Evolutionary conservation across 1,139 yeast genomes (phyloP).

Genomic region (Saccharomyces hybrid): DNA sequence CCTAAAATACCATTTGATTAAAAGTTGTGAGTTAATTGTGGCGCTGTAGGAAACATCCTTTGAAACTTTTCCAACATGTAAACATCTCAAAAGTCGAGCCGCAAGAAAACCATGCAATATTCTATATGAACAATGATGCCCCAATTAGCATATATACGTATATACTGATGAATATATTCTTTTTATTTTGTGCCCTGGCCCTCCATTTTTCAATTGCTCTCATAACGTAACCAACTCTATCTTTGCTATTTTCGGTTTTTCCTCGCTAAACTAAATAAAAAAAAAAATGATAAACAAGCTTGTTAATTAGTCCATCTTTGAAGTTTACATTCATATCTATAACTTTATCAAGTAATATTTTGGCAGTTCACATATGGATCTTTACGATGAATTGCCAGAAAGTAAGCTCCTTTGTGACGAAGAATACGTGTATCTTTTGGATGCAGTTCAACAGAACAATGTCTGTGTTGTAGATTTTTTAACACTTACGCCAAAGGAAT

Average conservation of each 20-base stretch:
- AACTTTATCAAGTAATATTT: not conserved
- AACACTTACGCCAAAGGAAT: slow-evolving; percentile 33
- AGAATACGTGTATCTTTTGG: slow-evolving; percentile 27
- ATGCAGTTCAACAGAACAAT: slow-evolving; percentile 24
- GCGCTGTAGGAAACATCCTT: not conserved
- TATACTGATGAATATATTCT: not conserved
- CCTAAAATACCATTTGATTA: not conserved
- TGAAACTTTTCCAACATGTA: not conserved
- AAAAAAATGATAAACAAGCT: not conserved
- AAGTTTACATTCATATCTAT: not conserved
- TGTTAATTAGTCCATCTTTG: not conserved
- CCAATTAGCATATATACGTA: not conserved
- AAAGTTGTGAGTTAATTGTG: not conserved
- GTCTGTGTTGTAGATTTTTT: slow-evolving; percentile 40
- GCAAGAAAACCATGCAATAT: not conserved
- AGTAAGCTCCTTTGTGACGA: slow-evolving; percentile 30
- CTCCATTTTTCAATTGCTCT: too few relatives aligned
- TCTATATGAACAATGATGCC: not conserved
- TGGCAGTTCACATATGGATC: slow-evolving; percentile 28
- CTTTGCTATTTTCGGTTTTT: not conserved
- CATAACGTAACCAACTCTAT: too few relatives aligned
- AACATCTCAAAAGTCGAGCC: not conserved
- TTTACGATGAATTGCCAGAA: slow-evolving; percentile 34
- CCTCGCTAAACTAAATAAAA: not conserved
- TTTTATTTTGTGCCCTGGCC: not conserved